These are phyloP conservation scores for Plasmodium vinckei DNA, from an alignment of 169 alveolate genomes.

Conservation along the genomic window DNA sequence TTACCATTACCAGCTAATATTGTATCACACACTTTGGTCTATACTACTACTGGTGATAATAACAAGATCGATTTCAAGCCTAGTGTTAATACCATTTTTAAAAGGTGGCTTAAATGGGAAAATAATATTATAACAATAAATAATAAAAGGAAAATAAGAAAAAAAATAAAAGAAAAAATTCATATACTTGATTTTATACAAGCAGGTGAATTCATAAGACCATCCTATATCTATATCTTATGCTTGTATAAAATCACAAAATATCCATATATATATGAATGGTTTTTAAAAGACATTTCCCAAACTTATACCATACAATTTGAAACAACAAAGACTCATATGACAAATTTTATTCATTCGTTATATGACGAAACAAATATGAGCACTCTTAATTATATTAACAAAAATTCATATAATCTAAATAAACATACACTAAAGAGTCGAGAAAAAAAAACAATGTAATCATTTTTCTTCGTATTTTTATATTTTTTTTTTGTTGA, in stretches of 20 bases:
- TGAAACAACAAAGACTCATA: neutral
- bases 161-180: constrained; percentile 26
- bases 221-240: constrained; percentile 35
- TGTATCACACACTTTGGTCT: too few species aligned
- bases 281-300: constrained; percentile 23
- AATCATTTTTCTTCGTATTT: too few species aligned
- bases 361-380: neutral
- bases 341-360: constrained; percentile 9
- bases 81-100: neutral
- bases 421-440: neutral
- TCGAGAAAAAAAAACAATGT: neutral
- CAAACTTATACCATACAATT: neutral
- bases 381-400: neutral
- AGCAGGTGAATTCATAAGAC: constrained; percentile 59
- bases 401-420: neutral
- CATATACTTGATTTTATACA: constrained; percentile 37
- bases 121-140: constrained; percentile 46
- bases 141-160: constrained; percentile 61
- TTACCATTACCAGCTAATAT: neutral
- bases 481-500: too few species aligned
- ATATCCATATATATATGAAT: constrained; percentile 16
- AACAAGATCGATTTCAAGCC: neutral
- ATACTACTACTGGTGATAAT: neutral
- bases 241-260: constrained; percentile 21
- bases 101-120: constrained; percentile 48